Conservation (phyloP, 495 filamentous ascomycete species). For the Friedmanniomyces endolithicus region DNA sequence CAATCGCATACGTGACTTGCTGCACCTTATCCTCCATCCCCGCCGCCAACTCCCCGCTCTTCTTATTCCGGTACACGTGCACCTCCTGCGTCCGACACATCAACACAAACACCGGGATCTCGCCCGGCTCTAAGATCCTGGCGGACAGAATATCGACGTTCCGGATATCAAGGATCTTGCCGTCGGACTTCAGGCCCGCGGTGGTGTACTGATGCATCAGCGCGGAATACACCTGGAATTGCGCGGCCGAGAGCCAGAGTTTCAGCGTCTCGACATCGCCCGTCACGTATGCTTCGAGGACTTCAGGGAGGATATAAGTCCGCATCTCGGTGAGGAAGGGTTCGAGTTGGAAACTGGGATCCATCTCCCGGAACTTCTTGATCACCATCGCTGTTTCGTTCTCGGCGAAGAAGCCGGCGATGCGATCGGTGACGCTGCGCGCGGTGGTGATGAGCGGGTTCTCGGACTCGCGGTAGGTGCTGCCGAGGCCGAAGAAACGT, state of each 20-base stretch:
- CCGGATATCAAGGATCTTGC: conserved; percentile 85
- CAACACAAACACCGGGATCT: conserved; percentile 93
- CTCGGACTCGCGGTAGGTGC: conserved; percentile 84
- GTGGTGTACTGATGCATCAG: conserved; percentile 88
- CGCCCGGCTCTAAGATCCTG: conserved; percentile 87
- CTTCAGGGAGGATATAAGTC: conserved; percentile 95
- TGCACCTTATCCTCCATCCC: conserved; percentile 98
- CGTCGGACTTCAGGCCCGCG: conserved; percentile 84
- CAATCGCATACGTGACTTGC: conserved; percentile 94
- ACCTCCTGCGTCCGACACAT: conserved; percentile 96
- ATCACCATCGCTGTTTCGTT: conserved; percentile 95
- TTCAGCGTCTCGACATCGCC: conserved; percentile 83
- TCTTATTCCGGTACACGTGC: conserved; percentile 85
- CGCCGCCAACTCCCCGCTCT: conserved; percentile 79
- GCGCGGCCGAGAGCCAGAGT: conserved; percentile 87
- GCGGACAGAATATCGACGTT: conserved; percentile 84
- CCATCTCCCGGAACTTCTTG: conserved; percentile 95
- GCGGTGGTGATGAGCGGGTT: conserved; percentile 90
- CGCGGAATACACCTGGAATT: conserved; percentile 88
- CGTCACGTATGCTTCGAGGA: conserved; percentile 95
- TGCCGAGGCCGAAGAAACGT: conserved; percentile 68
- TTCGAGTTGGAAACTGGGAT: conserved; percentile 88
- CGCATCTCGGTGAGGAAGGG: conserved; percentile 86
- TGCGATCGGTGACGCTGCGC: conserved; percentile 79
- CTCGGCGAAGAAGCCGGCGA: conserved; percentile 94